These are phyloP conservation scores for Micractinium conductrix DNA, from an alignment of 139 green algal species.

Conservation along the genomic window DNA sequence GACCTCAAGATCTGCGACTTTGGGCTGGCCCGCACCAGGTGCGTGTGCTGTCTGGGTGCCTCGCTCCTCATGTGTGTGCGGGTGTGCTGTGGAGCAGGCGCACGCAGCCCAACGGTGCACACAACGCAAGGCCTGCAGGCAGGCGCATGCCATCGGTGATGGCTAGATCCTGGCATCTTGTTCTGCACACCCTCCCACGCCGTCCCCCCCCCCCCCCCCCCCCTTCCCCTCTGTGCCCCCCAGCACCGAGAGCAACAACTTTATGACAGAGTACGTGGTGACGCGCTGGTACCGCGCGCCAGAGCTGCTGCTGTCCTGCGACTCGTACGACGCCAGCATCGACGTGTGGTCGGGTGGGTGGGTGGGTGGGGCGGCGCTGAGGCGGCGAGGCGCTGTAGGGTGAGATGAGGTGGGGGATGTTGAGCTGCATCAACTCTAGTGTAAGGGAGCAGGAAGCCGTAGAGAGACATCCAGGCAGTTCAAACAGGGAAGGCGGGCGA, in stretches of 20 bases:
- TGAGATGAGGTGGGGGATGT: not conserved
- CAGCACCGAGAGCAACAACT: conserved; percentile 81
- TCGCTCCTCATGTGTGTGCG: too few relatives aligned
- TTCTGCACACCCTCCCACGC: not conserved
- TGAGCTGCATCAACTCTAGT: not conserved
- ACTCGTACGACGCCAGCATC: conserved; percentile 83
- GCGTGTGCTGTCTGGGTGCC: too few relatives aligned
- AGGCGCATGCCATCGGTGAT: too few relatives aligned
- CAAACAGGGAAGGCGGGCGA: too few relatives aligned
- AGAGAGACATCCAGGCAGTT: too few relatives aligned
- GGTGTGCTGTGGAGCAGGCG: too few relatives aligned
- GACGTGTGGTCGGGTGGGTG: conserved; percentile 70
- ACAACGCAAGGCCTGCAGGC: too few relatives aligned
- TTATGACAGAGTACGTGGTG: conserved; percentile 98
- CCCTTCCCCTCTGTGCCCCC: not conserved
- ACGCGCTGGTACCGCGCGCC: conserved; percentile 96
- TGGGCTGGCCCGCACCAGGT: conserved; percentile 90
- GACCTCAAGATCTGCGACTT: conserved; percentile 99
- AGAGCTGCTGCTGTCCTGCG: conserved; percentile 92
- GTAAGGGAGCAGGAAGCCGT: too few relatives aligned
- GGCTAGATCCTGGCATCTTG: too few relatives aligned
- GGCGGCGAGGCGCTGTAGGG: too few relatives aligned
- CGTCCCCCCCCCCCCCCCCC: not conserved
- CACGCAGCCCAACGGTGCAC: too few relatives aligned
- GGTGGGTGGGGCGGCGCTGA: too few relatives aligned